Evolutionary conservation across 208 protist species (phyloP).

Genomic region (Trypanosoma congolense): DNA sequence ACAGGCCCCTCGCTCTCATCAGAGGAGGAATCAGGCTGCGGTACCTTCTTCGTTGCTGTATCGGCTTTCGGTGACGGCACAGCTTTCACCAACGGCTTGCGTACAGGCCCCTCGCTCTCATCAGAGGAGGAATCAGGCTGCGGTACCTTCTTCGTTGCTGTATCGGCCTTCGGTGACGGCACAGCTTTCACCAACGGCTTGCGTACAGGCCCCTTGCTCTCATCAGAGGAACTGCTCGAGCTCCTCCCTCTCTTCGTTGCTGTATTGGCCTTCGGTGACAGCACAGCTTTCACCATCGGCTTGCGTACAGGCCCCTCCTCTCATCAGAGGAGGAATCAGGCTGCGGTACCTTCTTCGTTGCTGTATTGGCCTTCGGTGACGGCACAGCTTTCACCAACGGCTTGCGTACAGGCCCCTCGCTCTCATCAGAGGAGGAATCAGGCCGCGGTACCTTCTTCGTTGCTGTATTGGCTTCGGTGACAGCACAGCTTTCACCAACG

Average conservation of each 20-base stretch:
- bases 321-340: not conserved
- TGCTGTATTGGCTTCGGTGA: not conserved
- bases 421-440: not conserved
- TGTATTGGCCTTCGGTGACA: not conserved
- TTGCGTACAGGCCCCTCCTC: not conserved
- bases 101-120: not conserved
- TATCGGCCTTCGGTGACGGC: not conserved
- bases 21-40: not conserved
- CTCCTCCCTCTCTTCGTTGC: not conserved
- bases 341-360: not conserved
- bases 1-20: not conserved
- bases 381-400: not conserved
- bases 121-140: not conserved
- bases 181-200: not conserved
- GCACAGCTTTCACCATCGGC: not conserved
- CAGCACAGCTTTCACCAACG: not conserved
- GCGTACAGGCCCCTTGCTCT: not conserved
- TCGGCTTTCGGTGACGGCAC: not conserved
- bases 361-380: not conserved
- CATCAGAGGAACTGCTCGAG: not conserved
- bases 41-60: not conserved
- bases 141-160: not conserved
- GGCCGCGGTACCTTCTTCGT: not conserved
- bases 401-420: not conserved
- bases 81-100: not conserved